A percentile compares a stretch with the other conserved stretches of the same genome.
These are phyloP conservation scores for Botrytis fabae DNA, from an alignment of 2,329 filamentous ascomycete species.

Conservation along the genomic window DNA sequence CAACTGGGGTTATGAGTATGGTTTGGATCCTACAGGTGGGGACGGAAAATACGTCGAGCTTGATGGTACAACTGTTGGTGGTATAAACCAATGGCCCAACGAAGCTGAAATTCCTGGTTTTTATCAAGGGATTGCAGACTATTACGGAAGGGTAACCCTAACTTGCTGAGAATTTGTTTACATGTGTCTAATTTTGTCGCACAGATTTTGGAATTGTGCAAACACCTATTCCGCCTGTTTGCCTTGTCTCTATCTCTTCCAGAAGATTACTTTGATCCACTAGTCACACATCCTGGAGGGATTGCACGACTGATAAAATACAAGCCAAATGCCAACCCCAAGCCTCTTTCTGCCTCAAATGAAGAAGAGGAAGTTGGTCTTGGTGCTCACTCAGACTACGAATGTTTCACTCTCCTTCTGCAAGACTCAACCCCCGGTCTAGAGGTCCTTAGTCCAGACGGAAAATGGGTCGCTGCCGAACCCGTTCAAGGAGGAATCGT, in stretches of 20 bases:
- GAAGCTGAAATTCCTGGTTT: constrained; percentile 38
- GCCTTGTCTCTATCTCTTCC: constrained; percentile 46
- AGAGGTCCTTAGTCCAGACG: constrained; percentile 51
- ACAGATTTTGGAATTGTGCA: constrained; percentile 43
- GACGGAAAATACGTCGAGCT: constrained; percentile 41
- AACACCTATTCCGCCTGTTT: constrained; percentile 42
- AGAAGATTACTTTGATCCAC: constrained; percentile 45
- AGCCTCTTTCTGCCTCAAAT: constrained; percentile 35
- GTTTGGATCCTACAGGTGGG: constrained; percentile 37
- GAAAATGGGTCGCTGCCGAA: constrained; percentile 48
- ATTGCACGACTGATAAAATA: constrained; percentile 52
- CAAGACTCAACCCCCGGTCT: constrained; percentile 53
- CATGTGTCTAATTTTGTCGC: neutral
- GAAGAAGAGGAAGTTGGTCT: constrained; percentile 38
- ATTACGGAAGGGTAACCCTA: constrained; percentile 35
- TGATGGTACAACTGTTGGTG: constrained; percentile 34
- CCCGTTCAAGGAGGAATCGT: constrained; percentile 51
- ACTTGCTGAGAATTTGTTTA: neutral
- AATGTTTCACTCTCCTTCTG: constrained; percentile 56
- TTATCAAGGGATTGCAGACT: constrained; percentile 36
- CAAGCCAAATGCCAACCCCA: constrained; percentile 44
- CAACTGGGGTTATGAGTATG: constrained; percentile 40
- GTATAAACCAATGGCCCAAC: constrained; percentile 37
- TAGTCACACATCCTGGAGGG: constrained; percentile 46
- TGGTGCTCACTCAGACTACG: constrained; percentile 57